Percentiles rank a stretch among this genome's conserved stretches.
These are phyloP conservation scores for Claviceps pusilla DNA, from an alignment of 2,329 filamentous ascomycete genomes.

Conservation along the genomic window DNA sequence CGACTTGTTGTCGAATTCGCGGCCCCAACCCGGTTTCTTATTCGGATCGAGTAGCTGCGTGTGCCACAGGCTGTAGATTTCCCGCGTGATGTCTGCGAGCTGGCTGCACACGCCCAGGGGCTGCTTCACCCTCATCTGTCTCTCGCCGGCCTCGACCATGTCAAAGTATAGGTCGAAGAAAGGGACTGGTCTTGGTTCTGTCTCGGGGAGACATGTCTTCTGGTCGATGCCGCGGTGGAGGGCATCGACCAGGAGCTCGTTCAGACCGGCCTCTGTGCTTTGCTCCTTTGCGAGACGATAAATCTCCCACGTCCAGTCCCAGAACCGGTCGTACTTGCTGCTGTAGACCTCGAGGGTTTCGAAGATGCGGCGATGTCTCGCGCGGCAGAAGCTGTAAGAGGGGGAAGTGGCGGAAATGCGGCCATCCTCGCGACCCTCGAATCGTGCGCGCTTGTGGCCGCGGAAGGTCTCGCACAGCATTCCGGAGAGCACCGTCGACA, in stretches of 20 bases:
- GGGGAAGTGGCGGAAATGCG: slow-evolving; percentile 5
- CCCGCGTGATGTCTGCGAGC: background rate
- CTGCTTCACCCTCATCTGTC: background rate
- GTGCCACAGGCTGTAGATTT: slow-evolving; percentile 4
- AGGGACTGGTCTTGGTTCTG: background rate
- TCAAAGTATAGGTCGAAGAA: slow-evolving; percentile 4
- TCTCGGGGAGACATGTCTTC: background rate
- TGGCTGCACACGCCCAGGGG: slow-evolving; percentile 2
- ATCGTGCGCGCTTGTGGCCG: slow-evolving; percentile 4
- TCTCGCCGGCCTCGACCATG: slow-evolving; percentile 2
- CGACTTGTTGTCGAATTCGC: slow-evolving; percentile 2
- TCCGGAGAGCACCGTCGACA: slow-evolving; percentile 4
- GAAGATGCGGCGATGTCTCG: slow-evolving; percentile 5
- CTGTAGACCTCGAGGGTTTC: slow-evolving; percentile 4
- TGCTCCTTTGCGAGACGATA: slow-evolving; percentile 2
- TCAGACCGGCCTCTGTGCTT: slow-evolving; percentile 4
- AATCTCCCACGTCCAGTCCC: slow-evolving; percentile 6
- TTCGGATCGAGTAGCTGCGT: background rate
- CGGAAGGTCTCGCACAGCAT: slow-evolving; percentile 6
- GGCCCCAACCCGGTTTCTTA: slow-evolving; percentile 5
- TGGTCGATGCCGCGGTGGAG: background rate
- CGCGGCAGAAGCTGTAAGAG: slow-evolving; percentile 6
- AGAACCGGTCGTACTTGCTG: slow-evolving; percentile 1
- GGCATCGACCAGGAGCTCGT: slow-evolving; percentile 3
- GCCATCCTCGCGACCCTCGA: slow-evolving; percentile 5